phyloP scores from a whole-genome alignment of 305 asterid species.

The Fraxinus sp. region DNA sequence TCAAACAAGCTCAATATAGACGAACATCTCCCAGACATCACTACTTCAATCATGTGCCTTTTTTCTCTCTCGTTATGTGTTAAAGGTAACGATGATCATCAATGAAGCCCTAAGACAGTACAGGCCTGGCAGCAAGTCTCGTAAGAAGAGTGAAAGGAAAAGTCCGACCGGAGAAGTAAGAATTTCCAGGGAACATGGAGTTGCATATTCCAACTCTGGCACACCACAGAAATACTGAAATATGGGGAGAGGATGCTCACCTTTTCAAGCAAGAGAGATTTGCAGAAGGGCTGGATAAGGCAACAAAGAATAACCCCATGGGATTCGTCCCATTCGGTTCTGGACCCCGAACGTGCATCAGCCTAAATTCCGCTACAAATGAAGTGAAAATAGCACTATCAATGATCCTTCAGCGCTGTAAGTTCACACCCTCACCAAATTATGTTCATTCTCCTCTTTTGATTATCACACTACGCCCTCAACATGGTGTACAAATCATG shows the following conservation, averaged over 20 bases:
- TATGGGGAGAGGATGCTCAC: slow-evolving; percentile 59
- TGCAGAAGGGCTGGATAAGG: slow-evolving; percentile 50
- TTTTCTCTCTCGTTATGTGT: neutral
- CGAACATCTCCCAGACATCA: neutral
- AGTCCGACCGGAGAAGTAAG: slow-evolving; percentile 35
- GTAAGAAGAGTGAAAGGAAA: slow-evolving; percentile 28
- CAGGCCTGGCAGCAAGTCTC: slow-evolving; percentile 30
- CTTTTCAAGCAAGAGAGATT: slow-evolving; percentile 57
- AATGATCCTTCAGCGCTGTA: slow-evolving; percentile 53
- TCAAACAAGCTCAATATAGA: neutral
- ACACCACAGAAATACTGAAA: slow-evolving; percentile 36
- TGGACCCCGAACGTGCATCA: slow-evolving; percentile 54
- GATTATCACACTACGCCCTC: slow-evolving; percentile 39
- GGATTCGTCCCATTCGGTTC: slow-evolving; percentile 52
- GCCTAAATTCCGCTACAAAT: slow-evolving; percentile 45
- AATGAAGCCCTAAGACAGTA: slow-evolving; percentile 54
- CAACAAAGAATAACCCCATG: slow-evolving; percentile 38
- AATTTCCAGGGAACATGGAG: slow-evolving; percentile 43
- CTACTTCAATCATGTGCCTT: neutral
- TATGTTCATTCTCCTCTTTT: slow-evolving; percentile 45
- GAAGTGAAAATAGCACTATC: slow-evolving; percentile 52
- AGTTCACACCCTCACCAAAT: slow-evolving; percentile 41
- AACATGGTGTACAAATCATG: slow-evolving; percentile 43
- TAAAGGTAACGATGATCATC: slow-evolving; percentile 46
- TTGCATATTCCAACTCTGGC: slow-evolving; percentile 36